These are phyloP conservation scores for Buddleja alternifolia DNA, from an alignment of 257 asterid genomes.

Conservation along the genomic window DNA sequence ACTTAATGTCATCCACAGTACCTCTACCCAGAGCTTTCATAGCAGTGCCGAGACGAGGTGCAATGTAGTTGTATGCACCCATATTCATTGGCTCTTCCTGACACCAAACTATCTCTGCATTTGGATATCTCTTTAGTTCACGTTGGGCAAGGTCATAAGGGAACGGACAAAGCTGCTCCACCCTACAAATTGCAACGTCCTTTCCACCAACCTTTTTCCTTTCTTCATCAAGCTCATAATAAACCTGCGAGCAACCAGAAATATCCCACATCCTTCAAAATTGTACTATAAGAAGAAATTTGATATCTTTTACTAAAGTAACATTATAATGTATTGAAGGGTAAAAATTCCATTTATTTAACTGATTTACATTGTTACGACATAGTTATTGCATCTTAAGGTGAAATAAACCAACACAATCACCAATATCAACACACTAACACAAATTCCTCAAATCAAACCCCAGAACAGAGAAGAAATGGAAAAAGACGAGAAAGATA, in stretches of 20 bases:
- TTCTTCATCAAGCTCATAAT: slow-evolving; percentile 85
- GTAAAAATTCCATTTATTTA: not conserved
- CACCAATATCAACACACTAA: not conserved
- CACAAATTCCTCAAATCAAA: slow-evolving; percentile 22
- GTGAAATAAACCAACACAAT: not conserved
- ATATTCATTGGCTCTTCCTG: slow-evolving; percentile 98
- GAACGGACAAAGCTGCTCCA: slow-evolving; percentile 96
- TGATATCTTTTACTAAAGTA: not conserved
- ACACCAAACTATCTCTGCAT: slow-evolving; percentile 94
- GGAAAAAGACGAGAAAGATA: not conserved
- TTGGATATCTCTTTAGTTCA: slow-evolving; percentile 92
- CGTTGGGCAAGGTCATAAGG: slow-evolving; percentile 90
- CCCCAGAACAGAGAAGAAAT: not conserved
- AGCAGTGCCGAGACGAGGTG: slow-evolving; percentile 79
- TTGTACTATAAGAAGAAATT: not conserved
- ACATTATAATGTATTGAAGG: not conserved
- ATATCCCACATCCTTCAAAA: not conserved
- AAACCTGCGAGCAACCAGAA: slow-evolving; percentile 51
- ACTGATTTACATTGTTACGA: not conserved
- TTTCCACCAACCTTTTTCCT: slow-evolving; percentile 67
- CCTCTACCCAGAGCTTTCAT: slow-evolving; percentile 78
- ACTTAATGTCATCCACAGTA: slow-evolving; percentile 71
- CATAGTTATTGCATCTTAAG: not conserved
- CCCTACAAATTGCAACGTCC: slow-evolving; percentile 89
- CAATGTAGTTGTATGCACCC: slow-evolving; percentile 81